Percentiles rank a stretch among this genome's conserved stretches.
Evolutionary conservation across 495 filamentous ascomycete genomes (phyloP).

Genomic region (Xylaria intraflava): DNA sequence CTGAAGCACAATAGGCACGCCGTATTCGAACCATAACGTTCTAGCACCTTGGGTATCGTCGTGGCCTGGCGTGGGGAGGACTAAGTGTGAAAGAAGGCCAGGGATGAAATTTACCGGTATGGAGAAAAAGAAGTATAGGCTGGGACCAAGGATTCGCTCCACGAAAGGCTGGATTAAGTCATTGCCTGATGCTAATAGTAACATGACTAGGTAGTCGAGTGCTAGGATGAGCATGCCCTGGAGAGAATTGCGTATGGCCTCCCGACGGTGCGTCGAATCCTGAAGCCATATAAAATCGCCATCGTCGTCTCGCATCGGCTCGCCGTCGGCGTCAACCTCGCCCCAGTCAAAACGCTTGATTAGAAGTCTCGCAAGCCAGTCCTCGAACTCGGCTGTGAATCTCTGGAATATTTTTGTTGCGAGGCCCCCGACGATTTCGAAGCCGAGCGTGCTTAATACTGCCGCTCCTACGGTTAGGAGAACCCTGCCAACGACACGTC

Average conservation of each 20-base stretch:
- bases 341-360: slow-evolving; percentile 10
- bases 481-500: slow-evolving; percentile 7
- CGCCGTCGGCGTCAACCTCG: slow-evolving; percentile 1
- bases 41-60: not conserved
- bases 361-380: slow-evolving; percentile 1
- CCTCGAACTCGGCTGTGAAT: not conserved
- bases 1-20: slow-evolving; percentile 11
- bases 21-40: slow-evolving; percentile 12
- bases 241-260: not conserved
- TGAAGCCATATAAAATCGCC: not conserved
- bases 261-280: slow-evolving; percentile 1
- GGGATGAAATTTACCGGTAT: not conserved
- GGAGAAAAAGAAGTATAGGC: not conserved
- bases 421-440: slow-evolving; percentile 13
- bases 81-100: not conserved
- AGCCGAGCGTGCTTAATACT: slow-evolving; percentile 15
- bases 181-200: not conserved
- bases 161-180: not conserved
- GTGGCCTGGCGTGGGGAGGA: slow-evolving; percentile 9
- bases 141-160: not conserved
- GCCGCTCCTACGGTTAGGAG: slow-evolving; percentile 13
- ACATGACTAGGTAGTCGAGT: slow-evolving; percentile 4
- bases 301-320: not conserved
- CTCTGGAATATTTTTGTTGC: not conserved
- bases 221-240: not conserved